phyloP scores from a whole-genome alignment of 163 green algal genomes.

The Picocystis sp. region DNA sequence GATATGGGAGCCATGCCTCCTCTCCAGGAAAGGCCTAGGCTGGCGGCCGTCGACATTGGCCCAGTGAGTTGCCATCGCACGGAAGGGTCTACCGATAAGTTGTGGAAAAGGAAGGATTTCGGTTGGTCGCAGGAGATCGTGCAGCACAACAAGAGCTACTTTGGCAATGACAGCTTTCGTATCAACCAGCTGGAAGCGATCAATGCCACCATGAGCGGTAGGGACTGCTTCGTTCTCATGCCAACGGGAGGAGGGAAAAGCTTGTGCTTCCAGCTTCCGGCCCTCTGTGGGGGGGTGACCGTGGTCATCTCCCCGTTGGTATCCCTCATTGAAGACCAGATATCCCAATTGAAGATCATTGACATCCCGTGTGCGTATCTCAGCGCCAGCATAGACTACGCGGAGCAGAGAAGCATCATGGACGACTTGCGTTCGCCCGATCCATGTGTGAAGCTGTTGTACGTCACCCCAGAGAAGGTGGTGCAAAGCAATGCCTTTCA shows the following conservation, averaged over 20 bases:
- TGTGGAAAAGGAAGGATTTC: conserved; percentile 25
- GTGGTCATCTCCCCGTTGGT: conserved; percentile 89
- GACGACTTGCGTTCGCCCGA: conserved; percentile 8
- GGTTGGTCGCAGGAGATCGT: conserved; percentile 25
- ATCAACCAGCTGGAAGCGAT: conserved; percentile 57
- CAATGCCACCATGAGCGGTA: conserved; percentile 52
- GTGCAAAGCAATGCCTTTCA: conserved; percentile 13
- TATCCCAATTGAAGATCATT: conserved; percentile 29
- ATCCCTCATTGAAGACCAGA: conserved; percentile 88
- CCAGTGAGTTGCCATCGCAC: neutral
- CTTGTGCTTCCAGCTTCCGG: conserved; percentile 70
- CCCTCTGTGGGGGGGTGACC: conserved; percentile 28
- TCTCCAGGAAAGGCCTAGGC: too few relatives aligned
- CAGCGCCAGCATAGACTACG: conserved; percentile 8
- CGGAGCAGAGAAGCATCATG: conserved; percentile 13
- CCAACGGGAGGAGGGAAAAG: conserved; percentile 76
- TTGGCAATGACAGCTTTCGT: conserved; percentile 53
- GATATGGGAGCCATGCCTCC: too few relatives aligned
- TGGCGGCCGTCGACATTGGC: too few relatives aligned
- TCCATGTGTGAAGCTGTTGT: conserved; percentile 55
- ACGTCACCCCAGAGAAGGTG: conserved; percentile 83
- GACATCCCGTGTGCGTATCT: neutral
- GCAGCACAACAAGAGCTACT: conserved; percentile 24
- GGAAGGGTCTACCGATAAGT: conserved; percentile 9
- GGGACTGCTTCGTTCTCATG: conserved; percentile 43